phyloP scores from a whole-genome alignment of 2,329 filamentous ascomycete genomes.

The Colletotrichum caudatum region DNA sequence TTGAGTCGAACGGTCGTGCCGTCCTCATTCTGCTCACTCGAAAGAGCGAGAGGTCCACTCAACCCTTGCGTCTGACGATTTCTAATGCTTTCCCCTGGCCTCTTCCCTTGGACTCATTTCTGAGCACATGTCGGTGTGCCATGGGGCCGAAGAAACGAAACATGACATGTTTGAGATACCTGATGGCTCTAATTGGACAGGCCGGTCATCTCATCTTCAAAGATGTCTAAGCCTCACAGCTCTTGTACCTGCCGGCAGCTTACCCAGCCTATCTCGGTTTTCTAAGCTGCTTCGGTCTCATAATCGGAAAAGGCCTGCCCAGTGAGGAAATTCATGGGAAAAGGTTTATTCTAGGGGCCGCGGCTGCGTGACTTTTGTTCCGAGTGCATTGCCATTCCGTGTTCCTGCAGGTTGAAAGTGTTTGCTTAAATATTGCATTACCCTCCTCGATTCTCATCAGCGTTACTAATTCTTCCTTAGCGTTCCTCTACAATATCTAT shows the following conservation, averaged over 20 bases:
- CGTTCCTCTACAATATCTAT: background rate
- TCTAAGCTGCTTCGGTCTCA: constrained; percentile 23
- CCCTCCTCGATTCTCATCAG: constrained; percentile 2
- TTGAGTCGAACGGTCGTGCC: background rate
- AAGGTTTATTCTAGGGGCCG: constrained; percentile 15
- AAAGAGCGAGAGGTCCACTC: background rate
- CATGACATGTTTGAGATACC: constrained; percentile 33
- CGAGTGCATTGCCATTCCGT: constrained; percentile 5
- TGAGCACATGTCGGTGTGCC: constrained; percentile 33
- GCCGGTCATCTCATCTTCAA: constrained; percentile 27
- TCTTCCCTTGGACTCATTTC: constrained; percentile 1
- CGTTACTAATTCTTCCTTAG: background rate
- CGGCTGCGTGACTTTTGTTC: background rate
- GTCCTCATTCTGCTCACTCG: background rate
- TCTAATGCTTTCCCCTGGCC: background rate
- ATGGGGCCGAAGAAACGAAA: constrained; percentile 40
- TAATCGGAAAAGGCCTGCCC: constrained; percentile 27
- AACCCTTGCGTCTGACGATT: background rate
- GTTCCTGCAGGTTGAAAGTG: background rate
- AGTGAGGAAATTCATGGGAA: constrained; percentile 29
- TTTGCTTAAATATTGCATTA: constrained; percentile 32
- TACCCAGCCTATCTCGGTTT: background rate
- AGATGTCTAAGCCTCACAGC: constrained; percentile 29
- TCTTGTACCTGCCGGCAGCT: constrained; percentile 12
- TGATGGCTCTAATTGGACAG: constrained; percentile 19